Base-by-base conservation (phyloP, 169 alveolate genomes). In the Eimeria acervulina region DNA sequence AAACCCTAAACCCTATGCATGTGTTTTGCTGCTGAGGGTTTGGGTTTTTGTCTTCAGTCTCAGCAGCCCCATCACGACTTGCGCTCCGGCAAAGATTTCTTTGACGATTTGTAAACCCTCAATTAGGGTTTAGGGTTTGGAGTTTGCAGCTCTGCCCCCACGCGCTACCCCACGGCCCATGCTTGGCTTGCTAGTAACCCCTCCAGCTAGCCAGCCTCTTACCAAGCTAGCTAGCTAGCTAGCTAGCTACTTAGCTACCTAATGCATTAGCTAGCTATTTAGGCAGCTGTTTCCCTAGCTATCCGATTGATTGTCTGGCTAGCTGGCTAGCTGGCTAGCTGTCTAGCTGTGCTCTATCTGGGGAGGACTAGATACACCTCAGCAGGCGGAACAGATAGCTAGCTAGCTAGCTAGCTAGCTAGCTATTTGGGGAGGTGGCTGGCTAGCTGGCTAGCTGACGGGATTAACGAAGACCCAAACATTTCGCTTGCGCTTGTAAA, bases 1-100 rank as follows among this genome's bases (percentile, higher is more conserved):
- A 3, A 63, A 63, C 74, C 74, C 74, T 63, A 3, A 63, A 63
- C 74, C 12, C 74, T 63, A 13, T 8, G 74, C 74, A 10, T 17
- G 7, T 51, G 59, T 66, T 1, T 1, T 13, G n/a, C 78, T 66
- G 40, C 78, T 66, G 52, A 38, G 23, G 84, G 47, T 72, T 28
- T 72, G 10, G 28, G 47, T 10, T 72, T 28, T 0, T 72, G 80
- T 17, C 28, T 31, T 38, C 84, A 72, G 84, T 72, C 84, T 38
- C 84, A 72, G 84, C 84, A 72, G 21, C 84, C 47, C 44, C 84
- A 31, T 6, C 84, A 72, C 44, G 84, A 72, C 84, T 10, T 72
- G 84, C 84, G 84, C n/a, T 17, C 84, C 47, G 47, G 47, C 40
- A 72, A 38, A 36, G 84, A 72, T 21, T 72, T 72, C 21, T 72